These are phyloP conservation scores for Debaryomycetaceae sp. DNA, from an alignment of 1,139 yeast species.

Conservation along the genomic window DNA sequence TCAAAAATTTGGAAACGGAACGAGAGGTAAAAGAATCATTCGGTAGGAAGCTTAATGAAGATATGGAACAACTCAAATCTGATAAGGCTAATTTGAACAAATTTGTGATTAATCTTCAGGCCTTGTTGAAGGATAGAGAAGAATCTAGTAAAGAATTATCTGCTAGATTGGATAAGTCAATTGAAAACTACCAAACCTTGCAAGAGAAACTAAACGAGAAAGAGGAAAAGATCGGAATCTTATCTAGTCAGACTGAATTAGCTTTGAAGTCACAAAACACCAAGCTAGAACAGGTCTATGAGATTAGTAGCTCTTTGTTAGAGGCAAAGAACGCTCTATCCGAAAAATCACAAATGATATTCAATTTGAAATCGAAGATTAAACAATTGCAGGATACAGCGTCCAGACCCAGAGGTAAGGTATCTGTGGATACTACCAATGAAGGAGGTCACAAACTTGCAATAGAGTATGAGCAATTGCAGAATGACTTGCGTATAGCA, in stretches of 20 bases:
- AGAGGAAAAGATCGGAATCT: conserved; percentile 45
- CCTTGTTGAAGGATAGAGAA: conserved; percentile 62
- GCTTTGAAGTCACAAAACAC: conserved; percentile 63
- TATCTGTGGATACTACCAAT: conserved; percentile 2
- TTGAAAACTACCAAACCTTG: conserved; percentile 49
- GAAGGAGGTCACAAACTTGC: conserved; percentile 5
- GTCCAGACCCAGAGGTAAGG: background rate
- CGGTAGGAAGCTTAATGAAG: conserved; percentile 53
- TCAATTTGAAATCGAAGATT: conserved; percentile 22
- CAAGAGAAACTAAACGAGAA: conserved; percentile 51
- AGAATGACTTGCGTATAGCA: conserved; percentile 34
- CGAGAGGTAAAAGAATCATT: conserved; percentile 46
- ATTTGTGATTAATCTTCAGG: conserved; percentile 59
- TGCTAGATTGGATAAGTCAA: conserved; percentile 46
- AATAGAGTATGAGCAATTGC: conserved; percentile 32
- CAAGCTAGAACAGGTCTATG: conserved; percentile 59
- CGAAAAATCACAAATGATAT: conserved; percentile 26
- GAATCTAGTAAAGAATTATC: conserved; percentile 48
- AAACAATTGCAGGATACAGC: conserved; percentile 12
- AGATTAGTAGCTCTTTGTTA: conserved; percentile 42
- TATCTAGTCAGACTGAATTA: conserved; percentile 50
- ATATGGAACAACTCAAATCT: conserved; percentile 48
- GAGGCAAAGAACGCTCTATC: conserved; percentile 37
- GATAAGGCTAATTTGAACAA: conserved; percentile 63
- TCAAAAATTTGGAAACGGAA: conserved; percentile 55